Base-by-base conservation (phyloP, 192 early-diverging fungal species). In the Backusella parvicylindrica region DNA sequence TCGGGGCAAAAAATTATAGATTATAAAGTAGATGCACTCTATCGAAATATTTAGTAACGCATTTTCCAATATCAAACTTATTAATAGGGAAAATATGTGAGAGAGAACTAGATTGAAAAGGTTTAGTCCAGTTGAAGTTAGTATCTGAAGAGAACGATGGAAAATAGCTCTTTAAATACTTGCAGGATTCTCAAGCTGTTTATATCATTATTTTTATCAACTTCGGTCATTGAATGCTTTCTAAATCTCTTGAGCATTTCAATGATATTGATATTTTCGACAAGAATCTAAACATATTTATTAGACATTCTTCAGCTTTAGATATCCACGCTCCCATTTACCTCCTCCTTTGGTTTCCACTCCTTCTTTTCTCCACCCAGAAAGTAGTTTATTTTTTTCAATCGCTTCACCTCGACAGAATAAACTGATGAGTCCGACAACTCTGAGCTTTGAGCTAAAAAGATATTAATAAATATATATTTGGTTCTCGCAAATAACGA, bases 91-190 rank as follows among this genome's bases (percentile, higher is more conserved):
- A 64, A 28, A 64, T 64, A 26, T 53, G 50, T 1, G 50, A 53
- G 50, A 53, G 50, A 26, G 63, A 31, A 28, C 63, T 64, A 32
- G 30, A 28, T 32, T 64, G 63, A 64, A 11, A 64, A 64, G 1
- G 32, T 64, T 64, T 31, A 15, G 31, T 30, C 63, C 21, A 12
- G 31, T 15, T 32, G 3, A 32, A 31, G 28, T 64, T 32, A 64
- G 63, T 64, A 8, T 31, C 30, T 64, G 63, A 33, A 64, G 63
- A 32, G 30, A 32, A 28, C 11, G 30, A 64, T 23, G 12, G 30
- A 13, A 31, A 64, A 64, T 64, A 64, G 23, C 30, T 64, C 30
- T 64, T 64, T 64, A 3, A 64, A 64, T 64, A 64, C 63, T 64
- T 64, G 32, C 63, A 64, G 63, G 30, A 64, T 33, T 64, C 63